Evolutionary conservation across 257 asterid species (phyloP), one percentile per base, ranked within the genome.

Genomic region (Linaria vulgaris): DNA sequence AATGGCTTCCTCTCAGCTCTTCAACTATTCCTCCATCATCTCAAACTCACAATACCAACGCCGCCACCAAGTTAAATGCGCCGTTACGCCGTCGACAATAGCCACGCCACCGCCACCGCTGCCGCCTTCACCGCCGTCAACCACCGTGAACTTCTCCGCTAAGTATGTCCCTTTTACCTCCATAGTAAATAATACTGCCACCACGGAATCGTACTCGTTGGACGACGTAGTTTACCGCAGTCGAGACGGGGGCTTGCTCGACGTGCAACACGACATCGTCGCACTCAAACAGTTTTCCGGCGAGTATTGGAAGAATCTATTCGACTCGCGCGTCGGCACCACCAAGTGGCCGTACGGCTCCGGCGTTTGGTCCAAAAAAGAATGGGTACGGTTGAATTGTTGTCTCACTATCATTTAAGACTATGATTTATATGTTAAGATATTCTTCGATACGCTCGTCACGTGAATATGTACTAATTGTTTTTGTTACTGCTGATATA

Each of bases 351-450:
- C 89, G 0, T 74, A 80, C 31, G 94, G 89, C 17, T 85, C 89
- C 57, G 94, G 89, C 1, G 89, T 82, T 3, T 85, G 89, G 89
- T 85, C 94, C 48, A 82, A 85, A 30, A 80, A 80, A 34, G 89
- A 85, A 17, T 82, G 82, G 87, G 89, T 27, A 27, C 3, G 3
- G 34, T 27, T 27, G 34, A 27, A 27, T 27, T 27, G 6, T 6
- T n/a, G n/a, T n/a, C n/a, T n/a, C n/a, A n/a, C n/a, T n/a, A n/a
- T n/a, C n/a, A n/a, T n/a, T n/a, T n/a, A n/a, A n/a, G n/a, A n/a
- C n/a, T n/a, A n/a, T n/a, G n/a, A n/a, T n/a, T n/a, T n/a, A n/a
- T n/a, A n/a, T n/a, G n/a, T n/a, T n/a, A n/a, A n/a, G n/a, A n/a
- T n/a, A n/a, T n/a, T n/a, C n/a, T n/a, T n/a, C n/a, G n/a, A n/a